Base-by-base conservation (phyloP, 305 asterid genomes). In the Fraxinus sp. region DNA sequence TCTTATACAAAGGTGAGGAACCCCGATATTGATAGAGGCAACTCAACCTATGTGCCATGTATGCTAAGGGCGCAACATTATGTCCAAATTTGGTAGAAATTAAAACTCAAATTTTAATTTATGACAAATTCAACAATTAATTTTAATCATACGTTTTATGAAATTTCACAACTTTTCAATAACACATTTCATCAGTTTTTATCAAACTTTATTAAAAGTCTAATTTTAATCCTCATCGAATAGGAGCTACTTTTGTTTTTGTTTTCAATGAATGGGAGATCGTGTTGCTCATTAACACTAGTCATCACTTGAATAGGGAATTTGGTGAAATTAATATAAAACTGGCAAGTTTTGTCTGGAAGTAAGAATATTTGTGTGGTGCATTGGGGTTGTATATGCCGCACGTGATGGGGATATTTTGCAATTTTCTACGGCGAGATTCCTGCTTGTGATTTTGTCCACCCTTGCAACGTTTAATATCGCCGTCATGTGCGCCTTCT, bases 391-490 rank as follows among this genome's bases (percentile, higher is more conserved):
- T 66, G 18, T 10, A 11, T 3, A 10, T 26, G 74, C 74, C 74
- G 20, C 74, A 66, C 74, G 74, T 66, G 74, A 26, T 26, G 74
- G 74, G 74, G 24, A 66, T 66, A 66, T 66, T 66, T 26, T 66
- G 36, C 74, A 66, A 28, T 66, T 66, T 24, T 66, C 74, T 26
- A 10, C 74, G 74, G 74, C 74, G 74, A 24, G 74, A 66, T 66
- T 66, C 74, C 74, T 66, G 74, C 37, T 24, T 10, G 37, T 66
- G 1, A 22, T 66, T 66, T 28, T 26, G 74, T 66, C 74, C 3
- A 66, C 74, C 37, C 20, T 22, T 22, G 1, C 32, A 62, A 62
- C 71, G 2, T 7, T 20, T 24, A 5, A 24, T 24, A 52, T 3
- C 62, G 22, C 62, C 62, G 62, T 52, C 62, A 14, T 16, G 62